Evolutionary conservation across 805 yeast species (phyloP).

Genomic region (Ogataea naganishii): DNA sequence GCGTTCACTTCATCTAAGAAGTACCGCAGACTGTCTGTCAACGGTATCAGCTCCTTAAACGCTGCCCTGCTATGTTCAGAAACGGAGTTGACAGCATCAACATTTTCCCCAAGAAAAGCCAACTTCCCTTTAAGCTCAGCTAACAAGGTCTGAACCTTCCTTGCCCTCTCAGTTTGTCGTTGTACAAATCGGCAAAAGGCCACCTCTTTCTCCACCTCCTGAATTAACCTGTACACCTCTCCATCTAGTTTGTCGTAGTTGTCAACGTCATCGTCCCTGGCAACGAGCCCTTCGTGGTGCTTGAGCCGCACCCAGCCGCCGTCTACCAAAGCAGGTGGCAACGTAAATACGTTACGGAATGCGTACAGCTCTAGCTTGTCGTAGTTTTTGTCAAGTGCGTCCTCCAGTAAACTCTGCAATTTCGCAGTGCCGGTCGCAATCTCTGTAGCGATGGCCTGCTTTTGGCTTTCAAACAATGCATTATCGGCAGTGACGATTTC

Average conservation of each 20-base stretch:
- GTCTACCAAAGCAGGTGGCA: constrained; percentile 57
- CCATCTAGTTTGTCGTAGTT: constrained; percentile 11
- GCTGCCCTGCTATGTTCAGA: constrained; percentile 3
- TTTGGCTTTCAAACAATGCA: constrained; percentile 7
- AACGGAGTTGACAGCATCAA: constrained; percentile 1
- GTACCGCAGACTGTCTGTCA: constrained; percentile 18
- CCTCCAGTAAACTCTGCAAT: constrained; percentile 67
- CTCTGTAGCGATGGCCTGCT: constrained; percentile 32
- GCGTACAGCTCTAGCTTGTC: constrained; percentile 82
- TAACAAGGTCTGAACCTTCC: constrained; percentile 26
- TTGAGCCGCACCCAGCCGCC: constrained; percentile 60
- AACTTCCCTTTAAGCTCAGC: constrained; percentile 6
- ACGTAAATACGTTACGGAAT: constrained; percentile 61
- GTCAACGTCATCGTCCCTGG: constrained; percentile 9
- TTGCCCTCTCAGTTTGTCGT: constrained; percentile 29
- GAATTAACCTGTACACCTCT: constrained; percentile 21
- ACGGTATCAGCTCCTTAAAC: constrained; percentile 14
- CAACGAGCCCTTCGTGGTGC: constrained; percentile 54
- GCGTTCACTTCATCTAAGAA: constrained; percentile 15
- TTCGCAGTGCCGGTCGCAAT: constrained; percentile 73
- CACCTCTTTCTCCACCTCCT: constrained; percentile 34
- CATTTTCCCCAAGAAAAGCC: constrained; percentile 5
- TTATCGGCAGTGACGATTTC: not conserved
- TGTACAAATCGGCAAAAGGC: constrained; percentile 31
- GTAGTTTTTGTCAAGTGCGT: constrained; percentile 69